These are phyloP conservation scores for Aaosphaeria arxii DNA, from an alignment of 2,329 filamentous ascomycete species.

Conservation along the genomic window DNA sequence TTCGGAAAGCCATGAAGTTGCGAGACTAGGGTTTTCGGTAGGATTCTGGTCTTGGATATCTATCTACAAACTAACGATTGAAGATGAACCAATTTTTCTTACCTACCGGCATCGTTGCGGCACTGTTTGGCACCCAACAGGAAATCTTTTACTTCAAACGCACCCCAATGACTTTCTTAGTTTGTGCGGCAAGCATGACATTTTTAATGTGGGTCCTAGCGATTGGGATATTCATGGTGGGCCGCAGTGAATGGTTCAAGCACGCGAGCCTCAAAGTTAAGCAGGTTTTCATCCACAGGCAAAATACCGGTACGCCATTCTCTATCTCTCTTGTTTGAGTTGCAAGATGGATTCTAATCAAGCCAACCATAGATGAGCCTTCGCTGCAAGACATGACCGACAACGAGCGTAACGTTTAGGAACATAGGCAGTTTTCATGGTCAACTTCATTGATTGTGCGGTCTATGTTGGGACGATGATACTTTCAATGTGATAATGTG, in stretches of 20 bases:
- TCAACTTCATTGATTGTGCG: too few relatives aligned
- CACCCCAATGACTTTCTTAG: background rate
- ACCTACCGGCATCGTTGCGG: background rate
- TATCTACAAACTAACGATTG: background rate
- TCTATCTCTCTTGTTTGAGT: background rate
- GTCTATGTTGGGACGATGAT: too few relatives aligned
- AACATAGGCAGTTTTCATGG: too few relatives aligned
- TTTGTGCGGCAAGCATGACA: background rate
- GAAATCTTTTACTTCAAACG: background rate
- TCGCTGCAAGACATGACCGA: too few relatives aligned
- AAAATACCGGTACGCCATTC: background rate
- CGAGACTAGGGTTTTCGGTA: too few relatives aligned
- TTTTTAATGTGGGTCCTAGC: background rate
- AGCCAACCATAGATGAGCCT: too few relatives aligned
- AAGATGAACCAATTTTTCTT: background rate
- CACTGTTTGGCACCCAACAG: background rate
- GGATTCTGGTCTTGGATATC: too few relatives aligned
- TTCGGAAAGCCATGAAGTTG: background rate
- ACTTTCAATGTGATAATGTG: too few relatives aligned
- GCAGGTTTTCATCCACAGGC: background rate
- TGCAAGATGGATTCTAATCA: too few relatives aligned
- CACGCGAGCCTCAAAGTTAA: background rate
- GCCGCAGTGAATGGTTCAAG: background rate
- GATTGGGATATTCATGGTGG: background rate
- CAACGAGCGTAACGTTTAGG: too few relatives aligned